Conservation (phyloP, 495 filamentous ascomycete genomes). For the Penicillium diatomitis region DNA sequence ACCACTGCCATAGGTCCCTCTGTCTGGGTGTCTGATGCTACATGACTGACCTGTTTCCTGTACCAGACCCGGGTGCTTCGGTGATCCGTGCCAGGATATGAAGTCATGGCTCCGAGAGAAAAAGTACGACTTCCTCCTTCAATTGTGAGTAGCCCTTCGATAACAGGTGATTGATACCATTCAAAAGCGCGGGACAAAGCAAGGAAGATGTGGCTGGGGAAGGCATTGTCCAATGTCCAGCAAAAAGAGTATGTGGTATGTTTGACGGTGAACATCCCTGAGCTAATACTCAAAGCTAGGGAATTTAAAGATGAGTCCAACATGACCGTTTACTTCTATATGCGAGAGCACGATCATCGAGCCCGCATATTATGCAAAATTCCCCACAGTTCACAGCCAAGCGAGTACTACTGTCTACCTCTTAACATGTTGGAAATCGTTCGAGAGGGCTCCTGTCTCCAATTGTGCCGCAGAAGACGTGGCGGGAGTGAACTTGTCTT, state of each 20-base stretch:
- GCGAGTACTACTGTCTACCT: constrained; percentile 40
- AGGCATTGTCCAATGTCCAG: no score
- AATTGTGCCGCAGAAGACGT: constrained; percentile 42
- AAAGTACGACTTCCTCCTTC: constrained; percentile 31
- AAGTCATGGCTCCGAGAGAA: constrained; percentile 27
- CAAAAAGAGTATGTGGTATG: background rate
- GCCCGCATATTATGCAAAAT: constrained; percentile 49
- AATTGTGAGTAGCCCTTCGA: constrained; percentile 25
- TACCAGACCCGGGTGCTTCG: constrained; percentile 40
- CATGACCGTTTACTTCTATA: constrained; percentile 47
- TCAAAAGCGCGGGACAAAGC: no score
- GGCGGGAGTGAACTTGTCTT: constrained; percentile 35
- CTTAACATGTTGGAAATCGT: constrained; percentile 45
- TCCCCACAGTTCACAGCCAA: constrained; percentile 22
- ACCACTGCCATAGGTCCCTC: background rate
- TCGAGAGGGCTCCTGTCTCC: constrained; percentile 43
- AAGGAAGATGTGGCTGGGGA: no score
- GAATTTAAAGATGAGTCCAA: constrained; percentile 32
- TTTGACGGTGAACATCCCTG: background rate
- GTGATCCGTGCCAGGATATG: constrained; percentile 28
- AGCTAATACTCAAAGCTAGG: constrained; percentile 10
- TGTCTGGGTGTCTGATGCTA: background rate
- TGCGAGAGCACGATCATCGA: constrained; percentile 43
- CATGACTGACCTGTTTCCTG: background rate
- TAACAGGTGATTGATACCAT: no score